Percentiles rank a stretch among this genome's conserved stretches.
Conservation (phyloP, 2,329 filamentous ascomycete species). For the Colletotrichum sp. region DNA sequence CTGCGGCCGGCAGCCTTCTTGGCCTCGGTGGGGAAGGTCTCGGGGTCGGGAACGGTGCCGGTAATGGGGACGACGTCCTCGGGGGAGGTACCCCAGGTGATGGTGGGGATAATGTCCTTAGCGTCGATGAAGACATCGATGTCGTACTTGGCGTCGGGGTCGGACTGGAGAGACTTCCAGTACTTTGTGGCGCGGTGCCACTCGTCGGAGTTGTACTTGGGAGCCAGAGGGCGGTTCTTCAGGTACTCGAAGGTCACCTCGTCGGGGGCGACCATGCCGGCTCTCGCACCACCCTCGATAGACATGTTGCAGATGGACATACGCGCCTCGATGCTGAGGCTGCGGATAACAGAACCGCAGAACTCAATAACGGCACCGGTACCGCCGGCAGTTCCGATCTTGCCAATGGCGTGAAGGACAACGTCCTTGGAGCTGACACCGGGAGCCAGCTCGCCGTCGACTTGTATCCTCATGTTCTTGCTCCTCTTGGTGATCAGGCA, state of each 20-base stretch:
- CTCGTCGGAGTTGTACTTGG: slow-evolving; percentile 80
- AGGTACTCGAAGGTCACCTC: slow-evolving; percentile 95
- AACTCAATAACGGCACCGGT: slow-evolving; percentile 97
- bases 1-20: slow-evolving; percentile 83
- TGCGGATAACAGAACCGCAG: slow-evolving; percentile 90
- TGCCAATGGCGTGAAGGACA: slow-evolving; percentile 88
- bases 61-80: slow-evolving; percentile 97
- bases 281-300: slow-evolving; percentile 93
- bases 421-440: slow-evolving; percentile 98
- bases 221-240: slow-evolving; percentile 87
- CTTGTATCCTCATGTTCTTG: slow-evolving; percentile 98
- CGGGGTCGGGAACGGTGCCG: slow-evolving; percentile 86
- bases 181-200: slow-evolving; percentile 90
- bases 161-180: slow-evolving; percentile 86
- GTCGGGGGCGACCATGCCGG: slow-evolving; percentile 96
- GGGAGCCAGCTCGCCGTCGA: slow-evolving; percentile 86
- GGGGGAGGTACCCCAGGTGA: slow-evolving; percentile 96
- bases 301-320: slow-evolving; percentile 99
- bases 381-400: slow-evolving; percentile 93
- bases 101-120: slow-evolving; percentile 90
- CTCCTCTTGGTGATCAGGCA: slow-evolving; percentile 92
- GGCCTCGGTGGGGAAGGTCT: slow-evolving; percentile 79
- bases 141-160: slow-evolving; percentile 89
- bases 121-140: slow-evolving; percentile 87
- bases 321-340: slow-evolving; percentile 91